Percentiles rank a stretch among this genome's conserved stretches.
Evolutionary conservation across 176 grass and related monocot species (phyloP).

Genomic region (Musa itinerans): DNA sequence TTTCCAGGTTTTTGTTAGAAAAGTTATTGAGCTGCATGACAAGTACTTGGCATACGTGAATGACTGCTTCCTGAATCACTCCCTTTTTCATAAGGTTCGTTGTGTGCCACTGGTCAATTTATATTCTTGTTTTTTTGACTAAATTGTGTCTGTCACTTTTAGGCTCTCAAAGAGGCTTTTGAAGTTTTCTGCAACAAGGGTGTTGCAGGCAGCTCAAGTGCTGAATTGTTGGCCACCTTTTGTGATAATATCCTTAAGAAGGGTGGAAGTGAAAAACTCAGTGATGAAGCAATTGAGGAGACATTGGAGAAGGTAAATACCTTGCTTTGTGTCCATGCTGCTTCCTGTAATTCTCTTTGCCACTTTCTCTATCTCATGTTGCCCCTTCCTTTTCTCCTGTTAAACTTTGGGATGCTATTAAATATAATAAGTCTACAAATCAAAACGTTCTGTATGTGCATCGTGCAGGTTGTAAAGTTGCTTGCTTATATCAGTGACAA

Average conservation of each 20-base stretch:
- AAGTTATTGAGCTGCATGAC: conserved; percentile 95
- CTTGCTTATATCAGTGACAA: conserved; percentile 93
- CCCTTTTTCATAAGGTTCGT: conserved; percentile 89
- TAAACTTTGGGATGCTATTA: not conserved
- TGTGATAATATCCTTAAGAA: conserved; percentile 98
- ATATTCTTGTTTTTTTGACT: not conserved
- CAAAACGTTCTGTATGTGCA: not conserved
- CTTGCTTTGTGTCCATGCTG: not conserved
- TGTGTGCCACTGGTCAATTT: not conserved
- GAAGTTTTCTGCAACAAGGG: conserved; percentile 98
- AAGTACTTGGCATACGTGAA: conserved; percentile 85
- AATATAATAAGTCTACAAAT: not conserved
- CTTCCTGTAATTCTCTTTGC: not conserved
- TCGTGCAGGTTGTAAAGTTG: conserved; percentile 74
- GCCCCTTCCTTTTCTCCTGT: not conserved
- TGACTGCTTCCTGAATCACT: conserved; percentile 92
- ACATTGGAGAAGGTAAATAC: conserved; percentile 81
- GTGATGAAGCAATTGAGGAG: conserved; percentile 99
- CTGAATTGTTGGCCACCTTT: conserved; percentile 85
- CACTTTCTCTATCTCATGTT: conserved; percentile 5
- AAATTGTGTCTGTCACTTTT: not conserved
- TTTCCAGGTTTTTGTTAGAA: conserved; percentile 82
- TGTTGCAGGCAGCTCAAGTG: conserved; percentile 85
- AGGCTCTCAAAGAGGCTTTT: conserved; percentile 97
- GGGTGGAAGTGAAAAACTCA: conserved; percentile 92